Evolutionary conservation across 73 alveolate genomes (phyloP), one percentile per base, ranked within the genome.

Genomic region (Strombidium stylifer): DNA sequence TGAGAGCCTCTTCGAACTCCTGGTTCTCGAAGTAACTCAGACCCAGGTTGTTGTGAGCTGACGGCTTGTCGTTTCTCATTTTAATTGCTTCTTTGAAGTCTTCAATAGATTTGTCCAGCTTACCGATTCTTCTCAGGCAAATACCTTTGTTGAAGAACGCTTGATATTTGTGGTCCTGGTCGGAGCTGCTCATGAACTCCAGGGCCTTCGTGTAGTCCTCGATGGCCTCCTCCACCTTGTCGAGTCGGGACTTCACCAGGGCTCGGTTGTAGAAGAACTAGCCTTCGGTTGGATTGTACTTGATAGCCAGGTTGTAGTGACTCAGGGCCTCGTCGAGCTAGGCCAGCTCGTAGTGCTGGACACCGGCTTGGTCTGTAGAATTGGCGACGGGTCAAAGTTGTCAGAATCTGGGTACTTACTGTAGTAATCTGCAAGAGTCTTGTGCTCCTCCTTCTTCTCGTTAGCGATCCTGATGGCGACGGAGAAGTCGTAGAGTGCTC

Each of bases 1-100:
- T 69, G 0, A 86, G 46, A 10, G 98, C 98, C 46, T 78, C 79
- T 20, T 91, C 94, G 58, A 62, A 87, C 27, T 72, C 78, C 50
- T 72, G 54, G 19, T 83, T 84, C 18, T 84, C 94, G 62, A 87
- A 91, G 32, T 83, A 78, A 3, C 93, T 73, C 45, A 87, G 78
- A 6, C 98, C 98, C 2, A 91, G 62, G 60, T 91, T 87, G 69
- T 91, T 90, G 20, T 81, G 85, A 20, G 95, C 96, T n/a, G 74
- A 68, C 20, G 94, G 93, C 51, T 90, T 76, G 47, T 91, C 96
- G 19, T 71, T 56, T 47, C 84, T 73, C 34, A 84, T 45, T 12
- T 84, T 91, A 27, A 89, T 90, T 0, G 98, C 98, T 49, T 77
- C 84, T 57, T 87, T 59, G 25, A 91, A 56, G 64, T 80, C 93